phyloP scores from a whole-genome alignment of 441 rosid species.

The Macaranga tanarius region DNA sequence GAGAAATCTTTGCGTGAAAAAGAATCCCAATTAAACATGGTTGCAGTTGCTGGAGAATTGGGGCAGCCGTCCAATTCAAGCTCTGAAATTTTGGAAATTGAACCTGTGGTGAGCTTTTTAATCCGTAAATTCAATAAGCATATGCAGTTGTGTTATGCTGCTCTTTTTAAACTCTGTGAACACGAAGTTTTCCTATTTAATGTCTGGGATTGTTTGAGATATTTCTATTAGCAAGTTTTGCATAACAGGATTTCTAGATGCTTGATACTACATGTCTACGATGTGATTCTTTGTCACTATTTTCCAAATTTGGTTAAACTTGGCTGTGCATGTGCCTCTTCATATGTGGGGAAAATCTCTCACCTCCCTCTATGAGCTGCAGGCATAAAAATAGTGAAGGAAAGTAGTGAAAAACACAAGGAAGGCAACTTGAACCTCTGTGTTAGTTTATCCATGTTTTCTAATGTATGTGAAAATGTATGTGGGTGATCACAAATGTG shows the following conservation, averaged over 20 bases:
- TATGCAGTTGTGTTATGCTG: not conserved
- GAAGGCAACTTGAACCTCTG: not conserved
- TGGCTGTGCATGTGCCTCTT: not conserved
- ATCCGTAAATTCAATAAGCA: not conserved
- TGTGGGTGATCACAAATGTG: not conserved
- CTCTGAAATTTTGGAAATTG: conserved; percentile 81
- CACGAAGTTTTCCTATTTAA: not conserved
- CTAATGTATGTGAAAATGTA: not conserved
- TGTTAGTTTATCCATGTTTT: no score
- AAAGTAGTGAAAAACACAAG: not conserved
- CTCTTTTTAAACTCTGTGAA: not conserved
- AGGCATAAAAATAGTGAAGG: no score
- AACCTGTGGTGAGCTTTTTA: conserved; percentile 75
- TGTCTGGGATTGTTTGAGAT: not conserved
- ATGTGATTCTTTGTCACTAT: not conserved
- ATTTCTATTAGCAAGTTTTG: not conserved
- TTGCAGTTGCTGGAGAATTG: conserved; percentile 46
- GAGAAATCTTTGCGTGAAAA: conserved; percentile 66
- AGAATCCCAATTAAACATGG: conserved; percentile 62
- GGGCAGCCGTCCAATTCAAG: conserved; percentile 35
- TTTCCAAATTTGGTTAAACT: not conserved
- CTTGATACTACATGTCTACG: not conserved
- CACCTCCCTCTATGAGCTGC: not conserved
- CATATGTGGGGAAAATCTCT: not conserved
- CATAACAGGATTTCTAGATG: not conserved